Conservation (phyloP, 148 eudicot genomes). For the Vaccinium myrtillus region DNA sequence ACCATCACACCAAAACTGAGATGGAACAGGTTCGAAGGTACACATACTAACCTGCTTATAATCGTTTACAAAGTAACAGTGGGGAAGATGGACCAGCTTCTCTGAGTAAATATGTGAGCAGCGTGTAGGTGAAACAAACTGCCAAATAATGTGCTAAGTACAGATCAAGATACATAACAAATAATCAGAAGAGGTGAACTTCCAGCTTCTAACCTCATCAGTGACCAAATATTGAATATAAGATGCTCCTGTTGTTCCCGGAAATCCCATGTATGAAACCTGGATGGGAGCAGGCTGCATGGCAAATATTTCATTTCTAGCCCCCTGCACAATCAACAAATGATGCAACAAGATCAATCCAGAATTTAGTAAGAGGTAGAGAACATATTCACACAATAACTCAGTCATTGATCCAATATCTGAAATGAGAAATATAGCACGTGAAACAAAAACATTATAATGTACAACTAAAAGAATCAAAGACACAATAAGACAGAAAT, state of each 20-base stretch:
- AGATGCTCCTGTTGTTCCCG: constrained; percentile 92
- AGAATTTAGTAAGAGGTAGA: background rate
- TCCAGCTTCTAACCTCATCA: constrained; percentile 64
- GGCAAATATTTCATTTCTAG: constrained; percentile 96
- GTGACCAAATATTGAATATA: constrained; percentile 91
- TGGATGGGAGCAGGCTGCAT: constrained; percentile 99
- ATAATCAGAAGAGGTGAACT: background rate
- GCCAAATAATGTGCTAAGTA: constrained; percentile 25
- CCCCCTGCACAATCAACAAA: constrained; percentile 59
- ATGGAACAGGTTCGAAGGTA: background rate
- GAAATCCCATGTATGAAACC: constrained; percentile 98
- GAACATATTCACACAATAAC: background rate
- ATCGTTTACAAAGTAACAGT: constrained; percentile 47
- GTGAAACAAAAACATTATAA: background rate
- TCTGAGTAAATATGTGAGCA: constrained; percentile 81
- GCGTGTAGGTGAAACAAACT: constrained; percentile 87
- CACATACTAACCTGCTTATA: constrained; percentile 75
- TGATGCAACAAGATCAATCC: background rate
- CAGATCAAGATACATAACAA: background rate
- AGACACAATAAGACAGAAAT: background rate
- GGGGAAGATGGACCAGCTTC: constrained; percentile 62
- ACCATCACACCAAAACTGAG: background rate
- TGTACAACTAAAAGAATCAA: background rate
- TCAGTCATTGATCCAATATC: background rate
- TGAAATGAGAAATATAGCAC: background rate